phyloP scores from a whole-genome alignment of 768 basidiomycete species.

The Cystobasidiopsis lactophilus region DNA sequence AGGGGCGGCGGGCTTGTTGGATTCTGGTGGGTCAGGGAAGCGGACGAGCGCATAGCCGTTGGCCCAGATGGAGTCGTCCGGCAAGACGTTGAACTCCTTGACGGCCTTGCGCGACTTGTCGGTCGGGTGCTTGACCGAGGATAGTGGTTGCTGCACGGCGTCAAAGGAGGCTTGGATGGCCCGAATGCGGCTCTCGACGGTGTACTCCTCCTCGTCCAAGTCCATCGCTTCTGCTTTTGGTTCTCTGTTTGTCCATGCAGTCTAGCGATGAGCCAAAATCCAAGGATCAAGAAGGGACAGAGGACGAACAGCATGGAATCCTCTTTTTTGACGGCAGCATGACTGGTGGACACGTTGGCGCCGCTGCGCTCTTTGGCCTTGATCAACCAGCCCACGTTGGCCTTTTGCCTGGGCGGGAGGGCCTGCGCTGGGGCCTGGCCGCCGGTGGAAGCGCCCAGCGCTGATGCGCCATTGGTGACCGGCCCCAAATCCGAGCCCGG shows the following conservation, averaged over 20 bases:
- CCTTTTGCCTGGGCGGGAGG: neutral
- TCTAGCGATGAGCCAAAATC: neutral
- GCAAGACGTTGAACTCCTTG: constrained; percentile 60
- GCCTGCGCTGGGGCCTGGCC: neutral
- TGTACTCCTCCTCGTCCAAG: neutral
- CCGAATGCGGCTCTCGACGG: constrained; percentile 8
- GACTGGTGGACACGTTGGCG: no score
- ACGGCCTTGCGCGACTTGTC: constrained; percentile 52
- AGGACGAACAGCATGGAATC: neutral
- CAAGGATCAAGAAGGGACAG: neutral
- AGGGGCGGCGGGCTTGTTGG: neutral
- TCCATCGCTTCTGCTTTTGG: neutral
- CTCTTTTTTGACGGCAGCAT: no score
- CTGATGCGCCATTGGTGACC: constrained; percentile 3
- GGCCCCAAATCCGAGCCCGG: neutral
- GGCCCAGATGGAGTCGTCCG: constrained; percentile 68
- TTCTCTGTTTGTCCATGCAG: constrained; percentile 2
- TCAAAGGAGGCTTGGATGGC: constrained; percentile 16
- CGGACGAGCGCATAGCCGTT: constrained; percentile 29
- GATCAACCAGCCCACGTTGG: neutral
- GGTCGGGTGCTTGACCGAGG: constrained; percentile 47
- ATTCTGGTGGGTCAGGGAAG: constrained; percentile 23
- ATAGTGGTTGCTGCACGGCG: constrained; percentile 10
- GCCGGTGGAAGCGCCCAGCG: constrained; percentile 3
- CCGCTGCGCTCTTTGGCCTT: no score